A percentile compares a stretch with the other conserved stretches of the same genome.
These are phyloP conservation scores for Jamesozyma piceae DNA, from an alignment of 805 yeast species.

Conservation along the genomic window DNA sequence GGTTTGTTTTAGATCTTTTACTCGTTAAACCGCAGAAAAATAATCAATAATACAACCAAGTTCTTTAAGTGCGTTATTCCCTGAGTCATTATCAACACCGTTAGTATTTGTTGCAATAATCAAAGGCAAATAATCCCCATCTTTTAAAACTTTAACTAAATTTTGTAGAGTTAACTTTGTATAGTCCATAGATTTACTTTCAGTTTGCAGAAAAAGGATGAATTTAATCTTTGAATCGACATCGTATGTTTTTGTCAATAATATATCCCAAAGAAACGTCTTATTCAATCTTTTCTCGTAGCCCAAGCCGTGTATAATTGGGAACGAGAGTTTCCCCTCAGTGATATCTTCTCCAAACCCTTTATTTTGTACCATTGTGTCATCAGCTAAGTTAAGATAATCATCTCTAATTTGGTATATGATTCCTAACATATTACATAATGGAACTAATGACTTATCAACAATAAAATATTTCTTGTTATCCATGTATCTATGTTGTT, in stretches of 20 bases:
- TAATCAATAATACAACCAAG: conserved; percentile 6
- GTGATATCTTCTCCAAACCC: conserved; percentile 80
- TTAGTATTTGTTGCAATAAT: not conserved
- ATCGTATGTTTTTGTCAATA: conserved; percentile 45
- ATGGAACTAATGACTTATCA: conserved; percentile 36
- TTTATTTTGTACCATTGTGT: conserved; percentile 44
- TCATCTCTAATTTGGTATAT: conserved; percentile 84
- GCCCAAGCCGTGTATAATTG: conserved; percentile 59
- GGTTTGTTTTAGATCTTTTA: too few relatives aligned
- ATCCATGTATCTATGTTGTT: not conserved
- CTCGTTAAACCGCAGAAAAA: conserved; percentile 6
- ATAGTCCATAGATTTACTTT: conserved; percentile 23
- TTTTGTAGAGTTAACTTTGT: conserved; percentile 15
- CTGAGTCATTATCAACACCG: conserved; percentile 1
- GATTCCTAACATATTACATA: conserved; percentile 72
- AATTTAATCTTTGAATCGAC: conserved; percentile 42
- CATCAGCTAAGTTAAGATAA: conserved; percentile 52
- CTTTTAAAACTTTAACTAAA: conserved; percentile 14
- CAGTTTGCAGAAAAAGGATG: conserved; percentile 36
- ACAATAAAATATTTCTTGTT: not conserved
- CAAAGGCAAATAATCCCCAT: conserved; percentile 17
- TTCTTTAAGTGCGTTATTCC: conserved; percentile 3
- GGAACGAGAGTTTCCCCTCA: conserved; percentile 85
- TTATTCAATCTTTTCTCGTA: conserved; percentile 10
- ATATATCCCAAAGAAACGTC: conserved; percentile 38